Conservation (phyloP, 2,329 filamentous ascomycete species). For the Ophiostoma novo-ulmi region DNA sequence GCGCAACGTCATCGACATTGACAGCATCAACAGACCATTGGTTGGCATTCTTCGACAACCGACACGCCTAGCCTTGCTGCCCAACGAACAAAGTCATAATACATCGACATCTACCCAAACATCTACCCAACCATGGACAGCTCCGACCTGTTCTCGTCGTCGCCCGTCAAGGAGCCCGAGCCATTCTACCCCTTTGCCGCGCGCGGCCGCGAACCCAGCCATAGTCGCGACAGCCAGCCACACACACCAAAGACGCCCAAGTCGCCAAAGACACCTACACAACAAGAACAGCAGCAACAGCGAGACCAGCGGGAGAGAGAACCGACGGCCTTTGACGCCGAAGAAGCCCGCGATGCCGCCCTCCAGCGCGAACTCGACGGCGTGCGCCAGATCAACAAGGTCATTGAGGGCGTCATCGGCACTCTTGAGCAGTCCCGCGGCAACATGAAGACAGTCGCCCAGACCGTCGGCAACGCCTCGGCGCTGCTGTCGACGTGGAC, state of each 20-base stretch:
- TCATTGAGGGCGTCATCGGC: constrained; percentile 72
- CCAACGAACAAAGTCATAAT: neutral
- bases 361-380: constrained; percentile 75
- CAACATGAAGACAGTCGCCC: constrained; percentile 83
- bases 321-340: constrained; percentile 49
- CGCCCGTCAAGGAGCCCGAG: constrained; percentile 26
- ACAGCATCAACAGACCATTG: neutral
- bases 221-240: constrained; percentile 19
- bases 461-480: constrained; percentile 81
- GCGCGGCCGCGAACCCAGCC: neutral
- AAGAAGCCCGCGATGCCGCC: constrained; percentile 66
- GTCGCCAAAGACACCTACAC: constrained; percentile 45
- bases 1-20: neutral
- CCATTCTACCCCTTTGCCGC: constrained; percentile 6
- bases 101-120: neutral
- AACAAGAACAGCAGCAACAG: constrained; percentile 28
- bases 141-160: constrained; percentile 29
- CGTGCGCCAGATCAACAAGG: constrained; percentile 78
- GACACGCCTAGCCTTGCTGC: neutral
- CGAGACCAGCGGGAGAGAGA: constrained; percentile 25
- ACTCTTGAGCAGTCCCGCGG: constrained; percentile 66
- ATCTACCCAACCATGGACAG: constrained; percentile 26
- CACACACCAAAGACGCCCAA: constrained; percentile 34
- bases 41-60: neutral
- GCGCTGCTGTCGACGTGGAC: constrained; percentile 93